A percentile compares a stretch with the other conserved stretches of the same genome.
Conservation (phyloP, 2,329 filamentous ascomycete species). For the Clonostachys chloroleuca region DNA sequence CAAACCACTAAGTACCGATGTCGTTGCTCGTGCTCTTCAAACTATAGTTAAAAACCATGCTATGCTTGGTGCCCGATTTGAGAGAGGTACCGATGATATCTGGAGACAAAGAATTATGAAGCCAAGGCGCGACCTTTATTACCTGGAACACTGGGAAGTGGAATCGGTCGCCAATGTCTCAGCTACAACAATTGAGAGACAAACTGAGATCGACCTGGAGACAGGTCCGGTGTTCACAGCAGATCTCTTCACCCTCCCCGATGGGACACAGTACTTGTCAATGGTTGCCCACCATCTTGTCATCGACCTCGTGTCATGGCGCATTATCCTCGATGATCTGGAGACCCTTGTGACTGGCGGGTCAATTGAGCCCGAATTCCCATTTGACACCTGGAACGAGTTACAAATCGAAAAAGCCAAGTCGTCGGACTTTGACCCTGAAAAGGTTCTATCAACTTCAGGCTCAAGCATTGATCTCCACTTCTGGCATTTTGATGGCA, state of each 20-base stretch:
- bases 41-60: conserved; percentile 4
- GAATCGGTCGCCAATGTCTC: no score
- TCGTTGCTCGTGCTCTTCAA: conserved; percentile 1
- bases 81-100: neutral
- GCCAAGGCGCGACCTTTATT: no score
- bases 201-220: conserved; percentile 2
- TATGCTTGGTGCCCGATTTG: conserved; percentile 9
- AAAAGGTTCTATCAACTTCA: no score
- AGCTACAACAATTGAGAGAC: neutral
- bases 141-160: no score
- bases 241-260: conserved; percentile 4
- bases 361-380: conserved; percentile 23
- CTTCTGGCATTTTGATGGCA: no score
- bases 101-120: neutral
- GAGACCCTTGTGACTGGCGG: conserved; percentile 32
- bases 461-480: no score
- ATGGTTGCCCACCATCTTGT: conserved; percentile 28
- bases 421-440: no score
- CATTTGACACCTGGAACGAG: conserved; percentile 31
- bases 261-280: conserved; percentile 16
- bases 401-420: no score
- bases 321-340: conserved; percentile 33
- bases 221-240: conserved; percentile 8
- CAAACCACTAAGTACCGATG: neutral
- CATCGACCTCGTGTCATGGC: conserved; percentile 42